Conservation (phyloP, 176 grass and related monocot species). For the Melocanna baccifera region DNA sequence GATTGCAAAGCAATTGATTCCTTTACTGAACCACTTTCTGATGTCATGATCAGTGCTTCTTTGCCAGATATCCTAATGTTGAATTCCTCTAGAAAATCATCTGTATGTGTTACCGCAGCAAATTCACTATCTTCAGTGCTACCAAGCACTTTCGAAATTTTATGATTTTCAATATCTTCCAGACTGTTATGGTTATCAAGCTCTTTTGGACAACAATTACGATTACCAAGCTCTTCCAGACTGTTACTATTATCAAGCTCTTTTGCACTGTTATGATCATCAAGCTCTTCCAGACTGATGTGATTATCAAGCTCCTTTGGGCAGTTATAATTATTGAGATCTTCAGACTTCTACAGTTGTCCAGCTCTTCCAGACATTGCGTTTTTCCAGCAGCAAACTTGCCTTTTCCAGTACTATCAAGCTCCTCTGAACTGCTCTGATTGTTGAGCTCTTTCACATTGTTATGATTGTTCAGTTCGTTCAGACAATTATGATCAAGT, state of each 20-base stretch:
- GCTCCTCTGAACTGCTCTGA: background rate
- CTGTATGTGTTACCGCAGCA: constrained; percentile 25
- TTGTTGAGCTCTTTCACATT: background rate
- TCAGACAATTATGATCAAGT: background rate
- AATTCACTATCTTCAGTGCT: constrained; percentile 1
- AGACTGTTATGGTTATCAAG: background rate
- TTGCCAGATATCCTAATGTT: constrained; percentile 31
- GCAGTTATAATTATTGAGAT: background rate
- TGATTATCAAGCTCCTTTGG: constrained; percentile 12
- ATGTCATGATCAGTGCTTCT: constrained; percentile 25
- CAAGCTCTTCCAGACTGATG: background rate
- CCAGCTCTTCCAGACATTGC: background rate
- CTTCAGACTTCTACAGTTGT: constrained; percentile 3
- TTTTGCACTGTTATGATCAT: background rate
- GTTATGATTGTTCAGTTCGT: background rate
- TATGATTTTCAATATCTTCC: background rate
- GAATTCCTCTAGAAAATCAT: constrained; percentile 38
- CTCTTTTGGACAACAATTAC: background rate
- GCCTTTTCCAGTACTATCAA: constrained; percentile 17
- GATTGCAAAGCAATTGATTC: constrained; percentile 37
- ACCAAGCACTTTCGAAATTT: background rate
- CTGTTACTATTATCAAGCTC: background rate
- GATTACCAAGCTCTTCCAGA: background rate
- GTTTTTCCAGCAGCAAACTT: constrained; percentile 26
- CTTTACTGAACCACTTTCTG: constrained; percentile 34